These are phyloP conservation scores for Veloboletus limbatus DNA, from an alignment of 1,284 basidiomycete species.

Conservation along the genomic window DNA sequence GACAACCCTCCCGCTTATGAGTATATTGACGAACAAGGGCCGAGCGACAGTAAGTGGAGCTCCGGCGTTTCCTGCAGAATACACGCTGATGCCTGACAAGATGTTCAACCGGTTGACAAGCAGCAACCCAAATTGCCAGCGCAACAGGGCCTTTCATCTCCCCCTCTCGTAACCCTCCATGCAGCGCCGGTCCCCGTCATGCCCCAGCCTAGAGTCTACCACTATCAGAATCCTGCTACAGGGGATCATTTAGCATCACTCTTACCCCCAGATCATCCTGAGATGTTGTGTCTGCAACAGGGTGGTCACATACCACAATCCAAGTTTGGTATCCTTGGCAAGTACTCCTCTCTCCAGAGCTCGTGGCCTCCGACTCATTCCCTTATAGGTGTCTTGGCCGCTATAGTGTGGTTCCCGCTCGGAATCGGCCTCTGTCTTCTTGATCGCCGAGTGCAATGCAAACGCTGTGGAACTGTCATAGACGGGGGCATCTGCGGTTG, in stretches of 20 bases:
- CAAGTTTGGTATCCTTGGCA: conserved; percentile 65
- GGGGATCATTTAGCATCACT: conserved; percentile 48
- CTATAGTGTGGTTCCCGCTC: conserved; percentile 79
- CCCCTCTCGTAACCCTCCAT: conserved; percentile 23
- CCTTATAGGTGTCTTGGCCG: conserved; percentile 62
- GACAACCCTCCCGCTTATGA: conserved; percentile 33
- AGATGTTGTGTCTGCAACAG: conserved; percentile 77
- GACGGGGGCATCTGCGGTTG: conserved; percentile 39
- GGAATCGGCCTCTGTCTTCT: conserved; percentile 72
- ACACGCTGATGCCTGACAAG: conserved; percentile 13
- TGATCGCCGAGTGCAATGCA: conserved; percentile 64
- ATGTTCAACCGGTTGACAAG: conserved; percentile 9
- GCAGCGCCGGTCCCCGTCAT: conserved; percentile 26
- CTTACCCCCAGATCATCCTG: conserved; percentile 71
- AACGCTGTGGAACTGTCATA: conserved; percentile 47
- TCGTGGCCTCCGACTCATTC: conserved; percentile 1
- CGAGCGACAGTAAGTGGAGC: conserved; percentile 17
- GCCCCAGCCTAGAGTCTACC: conserved; percentile 33
- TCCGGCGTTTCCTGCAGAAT: not conserved
- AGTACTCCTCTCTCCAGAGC: conserved; percentile 27
- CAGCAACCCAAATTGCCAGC: conserved; percentile 9
- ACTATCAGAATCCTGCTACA: conserved; percentile 45
- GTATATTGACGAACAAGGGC: conserved; percentile 12
- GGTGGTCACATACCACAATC: conserved; percentile 62
- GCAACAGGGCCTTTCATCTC: conserved; percentile 7